Evolutionary conservation across 257 asterid genomes (phyloP), one percentile per base, ranked within the genome.

Genomic region (Solanum appendiculatum): DNA sequence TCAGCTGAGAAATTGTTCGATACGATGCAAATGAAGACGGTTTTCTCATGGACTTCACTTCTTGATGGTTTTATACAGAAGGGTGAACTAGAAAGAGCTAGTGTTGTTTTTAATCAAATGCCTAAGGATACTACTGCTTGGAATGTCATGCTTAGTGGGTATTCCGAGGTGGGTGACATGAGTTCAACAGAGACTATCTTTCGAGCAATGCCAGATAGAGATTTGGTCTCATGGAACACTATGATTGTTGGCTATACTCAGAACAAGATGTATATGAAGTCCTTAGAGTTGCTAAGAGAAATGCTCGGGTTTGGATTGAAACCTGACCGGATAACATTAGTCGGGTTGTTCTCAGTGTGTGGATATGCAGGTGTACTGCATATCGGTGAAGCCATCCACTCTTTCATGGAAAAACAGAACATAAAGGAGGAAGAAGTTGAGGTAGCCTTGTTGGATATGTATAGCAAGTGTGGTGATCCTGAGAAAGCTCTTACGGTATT

Each of bases 371-470:
- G 99, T 33, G 93, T 92, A 58, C 94, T 94, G 25, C 94, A 92
- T 80, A 85, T 85, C 12, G 98, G 98, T 84, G 93, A 89, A 91
- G 92, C 94, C 92, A 84, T 95, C 2, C 95, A 93, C 29, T 87
- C 85, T 51, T 91, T 91, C 87, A 66, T 90, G 37, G 25, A 88
- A 16, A 88, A 92, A 34, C 92, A 86, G 58, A 94, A 96, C 70
- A 88, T 93, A 23, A 92, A 89, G 86, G 88, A 87, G 11, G 90
- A 94, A 84, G 77, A 88, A 7, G 88, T 94, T 11, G 91, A 93
- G 75, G 93, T 93, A 80, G 95, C 97, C 2, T 87, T 96, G 87
- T 9, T 94, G 60, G 98, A 94, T 87, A 96, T 94, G 99, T 94
- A 94, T 44, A 87, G 90, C 2, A 96, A 94, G 88, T 93, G 98